phyloP scores from a whole-genome alignment of 495 filamentous ascomycete genomes.

The Mycothermus thermophilus region DNA sequence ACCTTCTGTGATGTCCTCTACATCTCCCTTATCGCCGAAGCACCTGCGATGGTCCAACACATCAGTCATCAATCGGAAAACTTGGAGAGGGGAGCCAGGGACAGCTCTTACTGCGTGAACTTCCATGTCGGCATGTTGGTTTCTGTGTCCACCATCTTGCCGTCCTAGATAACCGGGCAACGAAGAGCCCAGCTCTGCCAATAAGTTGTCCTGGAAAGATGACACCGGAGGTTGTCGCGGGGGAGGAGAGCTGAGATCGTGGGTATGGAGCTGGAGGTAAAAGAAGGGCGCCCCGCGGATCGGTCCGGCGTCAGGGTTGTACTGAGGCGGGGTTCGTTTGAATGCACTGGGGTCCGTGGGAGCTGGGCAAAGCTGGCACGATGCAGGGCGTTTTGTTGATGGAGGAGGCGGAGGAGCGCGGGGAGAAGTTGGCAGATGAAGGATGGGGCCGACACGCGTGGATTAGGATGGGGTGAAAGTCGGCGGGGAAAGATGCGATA shows the following conservation, averaged over 20 bases:
- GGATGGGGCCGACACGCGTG: slow-evolving; percentile 1
- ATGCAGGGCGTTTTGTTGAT: neutral
- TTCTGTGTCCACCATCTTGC: slow-evolving; percentile 94
- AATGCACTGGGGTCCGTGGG: slow-evolving; percentile 1
- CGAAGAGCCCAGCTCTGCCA: slow-evolving; percentile 14
- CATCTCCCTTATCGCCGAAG: slow-evolving; percentile 98
- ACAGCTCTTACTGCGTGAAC: slow-evolving; percentile 84
- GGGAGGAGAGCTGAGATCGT: slow-evolving; percentile 2
- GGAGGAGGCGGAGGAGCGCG: neutral
- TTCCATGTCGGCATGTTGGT: slow-evolving; percentile 93
- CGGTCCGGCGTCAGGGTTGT: neutral
- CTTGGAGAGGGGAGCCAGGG: neutral
- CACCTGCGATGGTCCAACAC: slow-evolving; percentile 45
- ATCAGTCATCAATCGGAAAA: neutral
- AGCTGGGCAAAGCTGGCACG: slow-evolving; percentile 4
- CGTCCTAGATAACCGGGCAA: slow-evolving; percentile 13
- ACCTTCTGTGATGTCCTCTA: slow-evolving; percentile 99
- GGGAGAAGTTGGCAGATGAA: neutral
- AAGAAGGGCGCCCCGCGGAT: slow-evolving; percentile 1
- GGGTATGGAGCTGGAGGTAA: neutral
- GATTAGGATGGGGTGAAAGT: neutral
- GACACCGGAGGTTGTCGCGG: slow-evolving; percentile 6
- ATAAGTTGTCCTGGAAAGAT: slow-evolving; percentile 8
- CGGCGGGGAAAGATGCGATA: slow-evolving; percentile 3
- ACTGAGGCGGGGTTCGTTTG: slow-evolving; percentile 5